Evolutionary conservation across 495 filamentous ascomycete genomes (phyloP).

Genomic region (Talaromyces borbonicus): DNA sequence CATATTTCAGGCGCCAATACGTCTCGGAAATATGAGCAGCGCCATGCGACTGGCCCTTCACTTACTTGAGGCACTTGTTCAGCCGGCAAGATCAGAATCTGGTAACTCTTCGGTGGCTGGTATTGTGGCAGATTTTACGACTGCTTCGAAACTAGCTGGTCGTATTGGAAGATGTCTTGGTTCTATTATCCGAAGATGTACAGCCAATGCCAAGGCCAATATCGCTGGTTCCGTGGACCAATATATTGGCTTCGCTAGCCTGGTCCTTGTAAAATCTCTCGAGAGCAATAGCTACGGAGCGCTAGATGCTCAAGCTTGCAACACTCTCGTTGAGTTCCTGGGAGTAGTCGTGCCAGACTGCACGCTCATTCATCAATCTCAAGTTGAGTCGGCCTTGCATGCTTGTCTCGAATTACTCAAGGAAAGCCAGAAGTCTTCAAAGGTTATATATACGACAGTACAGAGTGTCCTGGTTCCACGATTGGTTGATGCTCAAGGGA

Average conservation of each 20-base stretch:
- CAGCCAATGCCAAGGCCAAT: slow-evolving; percentile 8
- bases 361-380: slow-evolving; percentile 11
- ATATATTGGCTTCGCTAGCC: slow-evolving; percentile 12
- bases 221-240: slow-evolving; percentile 16
- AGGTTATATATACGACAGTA: slow-evolving; percentile 9
- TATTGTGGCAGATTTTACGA: slow-evolving; percentile 21
- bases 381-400: slow-evolving; percentile 20
- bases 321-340: slow-evolving; percentile 23
- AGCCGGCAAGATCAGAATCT: background rate
- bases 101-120: slow-evolving; percentile 2
- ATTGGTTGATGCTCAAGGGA: slow-evolving; percentile 17
- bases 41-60: slow-evolving; percentile 15
- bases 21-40: slow-evolving; percentile 18
- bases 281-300: slow-evolving; percentile 9
- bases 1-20: slow-evolving; percentile 16
- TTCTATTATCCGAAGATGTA: slow-evolving; percentile 17
- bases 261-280: background rate
- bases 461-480: slow-evolving; percentile 16
- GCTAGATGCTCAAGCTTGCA: slow-evolving; percentile 19
- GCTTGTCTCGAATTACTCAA: slow-evolving; percentile 18
- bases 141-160: slow-evolving; percentile 27
- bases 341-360: slow-evolving; percentile 17
- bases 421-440: slow-evolving; percentile 8
- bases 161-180: slow-evolving; percentile 24
- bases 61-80: slow-evolving; percentile 26